phyloP scores from a whole-genome alignment of 495 filamentous ascomycete genomes.

The Elasticomyces elasticus region DNA sequence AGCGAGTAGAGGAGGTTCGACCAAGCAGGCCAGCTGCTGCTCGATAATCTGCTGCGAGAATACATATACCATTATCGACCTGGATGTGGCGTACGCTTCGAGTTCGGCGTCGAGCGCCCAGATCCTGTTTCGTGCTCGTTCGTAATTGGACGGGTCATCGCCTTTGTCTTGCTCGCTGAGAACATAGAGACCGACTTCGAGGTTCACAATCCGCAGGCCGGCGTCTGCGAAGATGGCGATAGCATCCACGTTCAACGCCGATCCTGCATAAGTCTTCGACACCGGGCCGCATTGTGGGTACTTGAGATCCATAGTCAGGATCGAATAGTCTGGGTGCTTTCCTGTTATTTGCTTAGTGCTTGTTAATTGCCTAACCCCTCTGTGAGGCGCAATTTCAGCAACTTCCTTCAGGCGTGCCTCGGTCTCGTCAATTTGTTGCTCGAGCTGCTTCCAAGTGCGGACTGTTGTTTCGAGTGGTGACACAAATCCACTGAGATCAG shows the following conservation, averaged over 20 bases:
- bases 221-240: neutral
- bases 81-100: neutral
- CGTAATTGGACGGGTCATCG: neutral
- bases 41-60: neutral
- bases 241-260: neutral
- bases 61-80: neutral
- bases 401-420: neutral
- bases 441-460: neutral
- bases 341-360: neutral
- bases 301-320: neutral
- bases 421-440: neutral
- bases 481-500: neutral
- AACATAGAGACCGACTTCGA: constrained; percentile 6
- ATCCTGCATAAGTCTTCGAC: neutral
- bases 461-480: neutral
- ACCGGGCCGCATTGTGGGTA: neutral
- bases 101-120: neutral
- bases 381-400: too few species aligned
- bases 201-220: constrained; percentile 1
- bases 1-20: neutral
- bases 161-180: constrained; percentile 8
- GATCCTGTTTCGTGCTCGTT: neutral
- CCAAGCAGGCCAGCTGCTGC: constrained; percentile 11
- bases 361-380: too few species aligned
- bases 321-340: neutral